Conservation (phyloP, 176 grass and related monocot species). For the Rhynchospora tenuis region DNA sequence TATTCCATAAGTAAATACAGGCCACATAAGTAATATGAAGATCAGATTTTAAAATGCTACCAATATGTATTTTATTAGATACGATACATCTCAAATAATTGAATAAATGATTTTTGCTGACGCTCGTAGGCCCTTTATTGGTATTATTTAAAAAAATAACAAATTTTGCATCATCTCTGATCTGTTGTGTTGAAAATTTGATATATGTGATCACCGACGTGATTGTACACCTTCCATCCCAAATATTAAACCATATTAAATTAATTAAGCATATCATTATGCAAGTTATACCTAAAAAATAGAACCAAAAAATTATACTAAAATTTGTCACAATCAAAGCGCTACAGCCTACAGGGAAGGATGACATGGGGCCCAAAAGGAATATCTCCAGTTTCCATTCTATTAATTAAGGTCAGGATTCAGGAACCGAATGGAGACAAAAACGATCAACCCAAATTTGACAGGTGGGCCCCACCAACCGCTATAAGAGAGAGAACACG, state of each 20-base stretch:
- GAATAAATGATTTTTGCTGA: too few species aligned
- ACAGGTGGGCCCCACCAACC: not conserved
- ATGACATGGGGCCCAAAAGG: not conserved
- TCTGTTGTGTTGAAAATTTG: not conserved
- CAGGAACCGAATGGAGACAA: not conserved
- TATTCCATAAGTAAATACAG: too few species aligned
- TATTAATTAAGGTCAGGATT: not conserved
- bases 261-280: not conserved
- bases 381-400: not conserved
- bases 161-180: not conserved
- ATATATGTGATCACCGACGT: not conserved
- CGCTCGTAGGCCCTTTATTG: too few species aligned
- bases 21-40: too few species aligned
- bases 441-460: not conserved
- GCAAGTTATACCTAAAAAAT: not conserved
- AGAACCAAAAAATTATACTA: not conserved
- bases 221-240: not conserved
- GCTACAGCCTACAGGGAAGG: too few species aligned
- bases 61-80: too few species aligned
- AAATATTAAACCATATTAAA: not conserved
- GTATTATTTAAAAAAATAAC: too few species aligned
- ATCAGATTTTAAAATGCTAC: too few species aligned
- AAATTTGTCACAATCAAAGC: not conserved
- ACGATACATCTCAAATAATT: too few species aligned
- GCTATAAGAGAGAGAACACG: not conserved